These are phyloP conservation scores for Naganishia friedmannii DNA, from an alignment of 768 basidiomycete species.

Conservation along the genomic window DNA sequence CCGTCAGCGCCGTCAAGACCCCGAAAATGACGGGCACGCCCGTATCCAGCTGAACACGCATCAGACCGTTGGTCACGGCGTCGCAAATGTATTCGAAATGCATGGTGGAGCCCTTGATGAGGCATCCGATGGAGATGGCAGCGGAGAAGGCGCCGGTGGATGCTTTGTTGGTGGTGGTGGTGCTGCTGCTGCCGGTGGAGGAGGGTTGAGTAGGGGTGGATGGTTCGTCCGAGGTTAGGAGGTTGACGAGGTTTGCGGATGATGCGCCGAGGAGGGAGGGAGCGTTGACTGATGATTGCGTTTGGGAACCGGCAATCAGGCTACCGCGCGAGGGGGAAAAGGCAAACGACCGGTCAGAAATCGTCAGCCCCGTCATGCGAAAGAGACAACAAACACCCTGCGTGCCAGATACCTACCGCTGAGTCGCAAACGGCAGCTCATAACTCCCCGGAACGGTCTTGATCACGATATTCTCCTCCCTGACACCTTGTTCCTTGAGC, in stretches of 20 bases:
- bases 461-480: slow-evolving; percentile 80
- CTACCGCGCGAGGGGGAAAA: slow-evolving; percentile 55
- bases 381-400: too few relatives aligned
- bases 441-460: slow-evolving; percentile 92
- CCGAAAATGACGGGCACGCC: slow-evolving; percentile 95
- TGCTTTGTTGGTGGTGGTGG: slow-evolving; percentile 54
- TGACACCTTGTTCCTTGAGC: slow-evolving; percentile 80
- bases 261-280: slow-evolving; percentile 70
- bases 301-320: slow-evolving; percentile 80
- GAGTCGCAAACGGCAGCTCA: slow-evolving; percentile 81
- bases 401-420: slow-evolving; percentile 59
- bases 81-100: slow-evolving; percentile 99
- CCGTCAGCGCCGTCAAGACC: slow-evolving; percentile 84
- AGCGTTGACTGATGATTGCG: slow-evolving; percentile 73
- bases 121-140: slow-evolving; percentile 92
- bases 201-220: slow-evolving; percentile 47
- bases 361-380: too few relatives aligned
- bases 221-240: slow-evolving; percentile 60
- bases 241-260: slow-evolving; percentile 53
- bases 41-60: slow-evolving; percentile 89
- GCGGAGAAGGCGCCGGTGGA: slow-evolving; percentile 72
- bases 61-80: slow-evolving; percentile 85
- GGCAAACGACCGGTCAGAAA: too few relatives aligned
- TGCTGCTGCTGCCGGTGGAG: slow-evolving; percentile 51
- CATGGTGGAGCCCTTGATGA: slow-evolving; percentile 98